Base-by-base conservation (phyloP, 1,139 yeast species). In the Kodamaea derodonti region DNA sequence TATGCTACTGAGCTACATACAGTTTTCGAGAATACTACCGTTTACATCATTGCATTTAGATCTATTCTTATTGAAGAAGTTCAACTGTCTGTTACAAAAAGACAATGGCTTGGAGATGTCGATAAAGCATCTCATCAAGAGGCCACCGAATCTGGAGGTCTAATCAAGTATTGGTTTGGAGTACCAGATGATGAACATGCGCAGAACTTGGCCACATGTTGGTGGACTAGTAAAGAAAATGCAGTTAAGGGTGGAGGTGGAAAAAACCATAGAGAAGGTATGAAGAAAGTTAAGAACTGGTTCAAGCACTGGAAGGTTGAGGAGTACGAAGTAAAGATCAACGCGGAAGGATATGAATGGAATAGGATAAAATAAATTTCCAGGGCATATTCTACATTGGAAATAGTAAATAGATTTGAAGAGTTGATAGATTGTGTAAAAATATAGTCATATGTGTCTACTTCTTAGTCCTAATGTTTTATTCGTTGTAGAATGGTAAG, bases 161-260 rank as follows among this genome's bases (percentile, higher is more conserved):
- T 60, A 4, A 40, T 60, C 24, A 60, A 60, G 36, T 60, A 60
- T 37, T 60, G 63, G 60, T 60, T 48, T 31, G 65, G 65, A 1
- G 46, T 51, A 2, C 65, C 65, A 1, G 56, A 59, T 32, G 43
- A 46, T 24, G 48, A 37, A 5, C 40, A 39, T 15, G 65, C 60
- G 1, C 50, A 54, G 34, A 60, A 60, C 35, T 42, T 60, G 31
- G 66, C 65, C 4, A 60, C 66, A 1, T 60, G 65, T 34, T 60
- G 63, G 65, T 60, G 65, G 66, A 47, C 46, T 17, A 38, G 41
- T 24, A 46, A 43, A 20, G 34, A 38, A 13, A 51, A 53, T 30
- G 63, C 66, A 8, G 45, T 41, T 31, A 20, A 28, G 4, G 65
- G 66, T 5, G 66, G 65, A 2, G 50, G 54, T 1, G 64, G 63